Evolutionary conservation across 2,329 filamentous ascomycete genomes (phyloP), one percentile per base, ranked within the genome.

Genomic region (Chaetomiaceae sp.): DNA sequence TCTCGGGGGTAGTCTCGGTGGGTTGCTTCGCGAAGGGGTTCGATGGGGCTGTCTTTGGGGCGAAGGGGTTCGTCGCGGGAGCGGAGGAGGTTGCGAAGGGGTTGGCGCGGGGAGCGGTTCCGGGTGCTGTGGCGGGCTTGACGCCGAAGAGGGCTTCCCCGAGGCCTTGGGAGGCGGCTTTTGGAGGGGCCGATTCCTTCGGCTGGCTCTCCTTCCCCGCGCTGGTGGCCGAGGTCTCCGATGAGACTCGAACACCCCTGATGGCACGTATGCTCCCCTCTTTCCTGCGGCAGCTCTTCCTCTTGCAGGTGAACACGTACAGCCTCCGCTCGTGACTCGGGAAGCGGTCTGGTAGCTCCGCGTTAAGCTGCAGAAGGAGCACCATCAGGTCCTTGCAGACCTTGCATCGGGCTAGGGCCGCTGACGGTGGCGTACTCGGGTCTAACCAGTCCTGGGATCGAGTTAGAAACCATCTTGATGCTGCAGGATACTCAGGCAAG

Each of bases 311-410:
- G 69, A 95, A 91, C 12, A 99, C 77, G 66, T 96, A 97, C 17
- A 99, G 69, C 57, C 92, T 83, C 61, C 94, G 80, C 65, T 96
- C 90, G 70, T 97, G 89, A 52, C 85, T 84, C 1, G 91, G 88
- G 65, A 96, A 96, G 45, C 83, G 80, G 51, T 92, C 87, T 14
- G 91, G 91, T 3, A 97, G 79, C 67, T 96, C 91, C 64, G 84
- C 91, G 70, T 99, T 90, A 25, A 99, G 80, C 70, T 99, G 91
- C 43, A 99, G 80, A 3, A 99, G 81, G 11, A 97, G 79, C 1
- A 83, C 85, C 82, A 96, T 90, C 48, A 89, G 72, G 48, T 84
- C 81, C 61, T 90, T 88, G 81, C 94, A 99, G 60, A 88, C 80
- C 71, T 88, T 90, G 75, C 94, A 99, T 71, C 85, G 87, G 20